Evolutionary conservation across 2,329 filamentous ascomycete species (phyloP), one percentile per base, ranked within the genome.

Genomic region (Diaporthe nobilis): DNA sequence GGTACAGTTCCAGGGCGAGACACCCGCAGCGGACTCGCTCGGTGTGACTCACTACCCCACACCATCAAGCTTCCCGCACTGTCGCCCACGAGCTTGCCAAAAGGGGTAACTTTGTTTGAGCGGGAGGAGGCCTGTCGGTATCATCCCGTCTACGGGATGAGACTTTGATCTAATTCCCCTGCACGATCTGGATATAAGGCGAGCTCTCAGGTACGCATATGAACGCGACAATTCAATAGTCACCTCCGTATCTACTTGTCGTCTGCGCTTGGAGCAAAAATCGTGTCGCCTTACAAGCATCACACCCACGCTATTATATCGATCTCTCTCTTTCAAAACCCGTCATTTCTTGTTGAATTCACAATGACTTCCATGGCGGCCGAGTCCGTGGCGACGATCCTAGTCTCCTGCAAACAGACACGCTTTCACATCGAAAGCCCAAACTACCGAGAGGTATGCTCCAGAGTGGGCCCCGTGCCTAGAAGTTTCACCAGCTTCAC

Each of bases 371-470:
- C 87, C 20, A 88, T 88, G 79, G 84, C 84, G 72, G 84, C 87
- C 15, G 87, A 90, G 78, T 88, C 87, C 7, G 87, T 86, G 44
- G 84, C 88, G 20, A 87, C 87, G 4, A 89, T 93, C 75, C 84
- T 92, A 67, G 92, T 91, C 78, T 91, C 90, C 28, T 92, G 91
- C 81, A 93, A 92, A 79, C 92, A 93, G 80, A 93, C 91, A 2
- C 88, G 92, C 15, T 93, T 94, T 77, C 90, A 92, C 80, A 91
- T 87, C 77, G 89, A 84, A 77, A 89, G 83, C 77, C 86, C 87
- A 39, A 92, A 86, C 80, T 89, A 86, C 82, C 88, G 85, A 75
- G 91, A 93, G 85, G 91, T 92, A 82, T 42, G 76, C 71, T 8
- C 0, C 6, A 71, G 9, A 51, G 8, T 67, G 9, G 44, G 25